Percentiles rank a stretch among this genome's conserved stretches.
Conservation (phyloP, 1,284 basidiomycete species). For the Pascua sp. region DNA sequence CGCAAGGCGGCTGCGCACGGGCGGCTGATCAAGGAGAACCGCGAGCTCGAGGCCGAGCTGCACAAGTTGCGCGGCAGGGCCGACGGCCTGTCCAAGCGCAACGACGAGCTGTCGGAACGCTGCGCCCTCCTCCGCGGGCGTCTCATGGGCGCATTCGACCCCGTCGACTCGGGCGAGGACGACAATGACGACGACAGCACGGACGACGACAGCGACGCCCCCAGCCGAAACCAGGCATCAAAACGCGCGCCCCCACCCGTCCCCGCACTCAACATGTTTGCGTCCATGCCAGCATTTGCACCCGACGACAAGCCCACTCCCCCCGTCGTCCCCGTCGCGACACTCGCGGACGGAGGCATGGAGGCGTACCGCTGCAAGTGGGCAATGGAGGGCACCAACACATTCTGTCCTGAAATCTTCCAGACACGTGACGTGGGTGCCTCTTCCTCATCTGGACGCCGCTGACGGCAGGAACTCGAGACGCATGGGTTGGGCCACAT, state of each 20-base stretch:
- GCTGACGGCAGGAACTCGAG: slow-evolving; percentile 16
- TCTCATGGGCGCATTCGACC: slow-evolving; percentile 32
- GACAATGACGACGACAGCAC: slow-evolving; percentile 13
- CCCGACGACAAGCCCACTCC: slow-evolving; percentile 5
- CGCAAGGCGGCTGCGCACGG: slow-evolving; percentile 26
- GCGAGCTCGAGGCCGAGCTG: slow-evolving; percentile 16
- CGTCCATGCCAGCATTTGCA: slow-evolving; percentile 6
- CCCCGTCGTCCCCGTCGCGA: slow-evolving; percentile 4
- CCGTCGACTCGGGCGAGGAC: slow-evolving; percentile 10
- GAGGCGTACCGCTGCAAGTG: slow-evolving; percentile 23
- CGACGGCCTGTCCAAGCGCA: slow-evolving; percentile 24
- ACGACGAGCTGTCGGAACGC: slow-evolving; percentile 33
- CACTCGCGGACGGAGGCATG: slow-evolving; percentile 12
- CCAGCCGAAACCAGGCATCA: not conserved
- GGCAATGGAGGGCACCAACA: slow-evolving; percentile 2
- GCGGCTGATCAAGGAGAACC: slow-evolving; percentile 18
- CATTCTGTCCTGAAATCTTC: slow-evolving; percentile 14
- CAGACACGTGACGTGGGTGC: slow-evolving; percentile 17
- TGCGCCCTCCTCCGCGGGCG: slow-evolving; percentile 26
- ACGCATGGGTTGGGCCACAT: slow-evolving; percentile 17
- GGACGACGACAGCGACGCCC: slow-evolving; percentile 3
- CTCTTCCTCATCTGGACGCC: no score
- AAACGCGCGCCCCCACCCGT: not conserved
- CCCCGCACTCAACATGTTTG: not conserved
- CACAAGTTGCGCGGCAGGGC: slow-evolving; percentile 14